These are phyloP conservation scores for Tuber brumale DNA, from an alignment of 495 filamentous ascomycete species.

Conservation along the genomic window DNA sequence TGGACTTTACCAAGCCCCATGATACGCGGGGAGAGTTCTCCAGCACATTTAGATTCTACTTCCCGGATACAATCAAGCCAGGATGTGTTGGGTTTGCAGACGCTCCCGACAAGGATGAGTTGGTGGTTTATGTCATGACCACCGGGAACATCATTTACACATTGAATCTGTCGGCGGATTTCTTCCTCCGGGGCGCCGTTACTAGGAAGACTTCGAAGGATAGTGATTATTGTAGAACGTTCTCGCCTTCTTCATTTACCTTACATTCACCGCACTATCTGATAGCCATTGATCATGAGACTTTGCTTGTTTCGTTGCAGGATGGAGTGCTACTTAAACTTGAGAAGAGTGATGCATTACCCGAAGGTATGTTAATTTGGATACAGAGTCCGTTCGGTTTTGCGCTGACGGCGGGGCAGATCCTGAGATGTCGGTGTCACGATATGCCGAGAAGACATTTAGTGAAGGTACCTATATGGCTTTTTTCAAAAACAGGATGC, in stretches of 20 bases:
- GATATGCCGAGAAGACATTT: slow-evolving; percentile 39
- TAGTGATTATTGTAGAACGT: slow-evolving; percentile 68
- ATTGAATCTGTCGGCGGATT: slow-evolving; percentile 69
- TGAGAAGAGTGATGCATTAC: slow-evolving; percentile 42
- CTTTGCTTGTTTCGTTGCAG: slow-evolving; percentile 71
- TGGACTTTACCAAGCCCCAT: slow-evolving; percentile 68
- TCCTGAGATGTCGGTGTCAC: slow-evolving; percentile 34
- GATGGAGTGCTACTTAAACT: slow-evolving; percentile 76
- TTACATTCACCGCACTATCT: slow-evolving; percentile 78
- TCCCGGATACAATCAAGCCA: slow-evolving; percentile 62
- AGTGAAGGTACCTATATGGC: slow-evolving; percentile 35
- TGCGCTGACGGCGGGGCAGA: slow-evolving; percentile 15
- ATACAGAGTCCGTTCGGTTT: background rate
- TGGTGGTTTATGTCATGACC: slow-evolving; percentile 77
- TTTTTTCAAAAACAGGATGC: slow-evolving; percentile 39
- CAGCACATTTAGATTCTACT: slow-evolving; percentile 67
- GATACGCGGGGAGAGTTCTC: slow-evolving; percentile 59
- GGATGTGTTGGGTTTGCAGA: slow-evolving; percentile 77
- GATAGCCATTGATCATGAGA: slow-evolving; percentile 60
- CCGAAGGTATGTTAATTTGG: slow-evolving; percentile 18
- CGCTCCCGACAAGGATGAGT: slow-evolving; percentile 64
- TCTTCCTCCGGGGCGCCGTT: slow-evolving; percentile 55
- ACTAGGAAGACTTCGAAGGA: slow-evolving; percentile 27
- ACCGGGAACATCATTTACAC: slow-evolving; percentile 70
- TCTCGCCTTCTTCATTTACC: slow-evolving; percentile 60